phyloP scores from a whole-genome alignment of 2,329 filamentous ascomycete genomes.

The Sporothrix phasma region DNA sequence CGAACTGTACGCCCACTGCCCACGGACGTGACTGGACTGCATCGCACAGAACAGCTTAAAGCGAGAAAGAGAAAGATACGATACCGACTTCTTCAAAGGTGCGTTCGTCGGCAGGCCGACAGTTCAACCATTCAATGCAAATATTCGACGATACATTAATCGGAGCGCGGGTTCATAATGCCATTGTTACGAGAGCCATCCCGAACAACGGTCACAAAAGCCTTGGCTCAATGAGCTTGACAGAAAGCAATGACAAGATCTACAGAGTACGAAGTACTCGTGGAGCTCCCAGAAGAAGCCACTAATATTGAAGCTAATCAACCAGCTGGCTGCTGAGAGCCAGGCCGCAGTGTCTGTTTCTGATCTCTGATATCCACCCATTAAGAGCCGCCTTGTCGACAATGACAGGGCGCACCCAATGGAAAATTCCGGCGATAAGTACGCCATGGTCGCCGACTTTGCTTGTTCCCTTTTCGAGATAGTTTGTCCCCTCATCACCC shows the following conservation, averaged over 20 bases:
- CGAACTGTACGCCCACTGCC: too few relatives aligned
- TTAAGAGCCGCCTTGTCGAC: background rate
- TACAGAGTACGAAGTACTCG: background rate
- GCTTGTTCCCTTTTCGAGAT: background rate
- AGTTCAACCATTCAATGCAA: too few relatives aligned
- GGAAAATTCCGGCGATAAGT: too few relatives aligned
- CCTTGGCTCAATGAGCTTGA: background rate
- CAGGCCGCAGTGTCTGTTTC: background rate
- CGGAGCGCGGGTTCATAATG: too few relatives aligned
- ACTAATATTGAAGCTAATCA: constrained; percentile 1
- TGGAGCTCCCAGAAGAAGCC: background rate
- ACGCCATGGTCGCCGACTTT: background rate
- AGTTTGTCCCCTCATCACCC: background rate
- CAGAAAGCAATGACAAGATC: background rate
- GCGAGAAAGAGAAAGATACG: too few relatives aligned
- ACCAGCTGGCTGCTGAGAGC: background rate
- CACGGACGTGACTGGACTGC: too few relatives aligned
- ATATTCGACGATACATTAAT: background rate
- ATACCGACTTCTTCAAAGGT: too few relatives aligned
- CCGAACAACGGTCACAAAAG: too few relatives aligned
- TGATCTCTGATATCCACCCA: background rate
- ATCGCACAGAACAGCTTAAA: too few relatives aligned
- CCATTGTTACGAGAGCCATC: too few relatives aligned
- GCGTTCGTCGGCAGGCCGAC: too few relatives aligned
- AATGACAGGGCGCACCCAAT: background rate